Evolutionary conservation across 2,329 filamentous ascomycete genomes (phyloP).

Genomic region (Thermomyces lanuginosus): DNA sequence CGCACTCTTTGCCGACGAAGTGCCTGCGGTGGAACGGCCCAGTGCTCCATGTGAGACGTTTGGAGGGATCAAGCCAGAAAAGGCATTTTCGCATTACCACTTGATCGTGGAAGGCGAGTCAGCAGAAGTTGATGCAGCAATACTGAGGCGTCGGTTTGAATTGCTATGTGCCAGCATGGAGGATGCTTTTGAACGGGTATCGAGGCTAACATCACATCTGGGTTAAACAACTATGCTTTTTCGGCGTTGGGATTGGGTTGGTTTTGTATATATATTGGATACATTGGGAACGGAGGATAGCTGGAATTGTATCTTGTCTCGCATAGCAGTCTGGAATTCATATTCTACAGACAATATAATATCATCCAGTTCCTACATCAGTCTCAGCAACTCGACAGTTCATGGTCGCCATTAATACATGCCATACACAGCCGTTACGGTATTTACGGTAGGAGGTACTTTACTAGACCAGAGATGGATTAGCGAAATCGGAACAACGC

Average conservation of each 20-base stretch:
- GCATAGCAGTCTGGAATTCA: too few species aligned
- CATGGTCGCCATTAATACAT: too few species aligned
- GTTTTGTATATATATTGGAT: neutral
- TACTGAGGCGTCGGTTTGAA: slow-evolving; percentile 19
- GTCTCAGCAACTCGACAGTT: too few species aligned
- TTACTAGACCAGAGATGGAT: too few species aligned
- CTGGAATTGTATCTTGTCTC: too few species aligned
- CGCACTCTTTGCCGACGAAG: slow-evolving; percentile 34
- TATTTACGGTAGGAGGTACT: too few species aligned
- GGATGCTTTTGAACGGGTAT: slow-evolving; percentile 26
- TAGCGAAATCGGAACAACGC: too few species aligned
- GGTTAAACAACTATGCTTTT: slow-evolving; percentile 14
- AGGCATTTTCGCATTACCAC: slow-evolving; percentile 46
- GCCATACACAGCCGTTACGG: too few species aligned
- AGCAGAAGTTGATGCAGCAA: slow-evolving; percentile 11
- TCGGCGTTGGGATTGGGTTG: slow-evolving; percentile 11
- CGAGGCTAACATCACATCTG: slow-evolving; percentile 24
- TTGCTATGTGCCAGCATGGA: slow-evolving; percentile 26
- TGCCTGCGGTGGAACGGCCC: slow-evolving; percentile 24
- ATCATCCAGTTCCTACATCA: too few species aligned
- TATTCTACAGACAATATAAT: too few species aligned
- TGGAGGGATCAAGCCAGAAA: slow-evolving; percentile 45
- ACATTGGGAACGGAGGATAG: too few species aligned
- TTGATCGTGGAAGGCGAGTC: slow-evolving; percentile 37
- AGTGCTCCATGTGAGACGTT: slow-evolving; percentile 28